Percentiles rank a stretch among this genome's conserved stretches.
phyloP scores from a whole-genome alignment of 2,329 filamentous ascomycete species.

The Epicoccum sorghinum region DNA sequence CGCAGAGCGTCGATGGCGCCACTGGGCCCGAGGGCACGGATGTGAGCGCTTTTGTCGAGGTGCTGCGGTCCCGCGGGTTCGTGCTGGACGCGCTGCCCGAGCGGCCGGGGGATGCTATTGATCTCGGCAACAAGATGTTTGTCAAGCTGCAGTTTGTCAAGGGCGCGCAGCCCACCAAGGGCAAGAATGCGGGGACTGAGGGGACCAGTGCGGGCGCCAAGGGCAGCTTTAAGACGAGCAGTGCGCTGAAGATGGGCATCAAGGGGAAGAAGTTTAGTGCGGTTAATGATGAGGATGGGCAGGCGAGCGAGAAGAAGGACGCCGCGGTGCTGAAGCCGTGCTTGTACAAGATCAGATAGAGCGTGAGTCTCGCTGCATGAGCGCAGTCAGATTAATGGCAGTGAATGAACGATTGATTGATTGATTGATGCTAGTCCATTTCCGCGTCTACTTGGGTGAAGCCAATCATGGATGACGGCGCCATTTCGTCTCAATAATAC shows the following conservation, averaged over 20 bases:
- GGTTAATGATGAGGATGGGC: conserved; percentile 55
- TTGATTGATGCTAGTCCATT: no score
- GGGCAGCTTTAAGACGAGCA: conserved; percentile 64
- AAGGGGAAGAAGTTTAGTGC: conserved; percentile 42
- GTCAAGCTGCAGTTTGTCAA: conserved; percentile 96
- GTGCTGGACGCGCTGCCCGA: conserved; percentile 64
- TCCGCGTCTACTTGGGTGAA: no score
- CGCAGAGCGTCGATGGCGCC: conserved; percentile 68
- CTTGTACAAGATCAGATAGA: conserved; percentile 86
- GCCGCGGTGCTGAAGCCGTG: conserved; percentile 87
- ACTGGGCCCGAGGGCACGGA: conserved; percentile 77
- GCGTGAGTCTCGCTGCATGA: no score
- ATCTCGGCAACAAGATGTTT: conserved; percentile 96
- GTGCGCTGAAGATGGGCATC: conserved; percentile 63
- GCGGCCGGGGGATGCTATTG: conserved; percentile 68
- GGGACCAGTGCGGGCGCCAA: conserved; percentile 47
- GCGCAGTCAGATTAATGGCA: no score
- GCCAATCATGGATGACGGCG: not conserved
- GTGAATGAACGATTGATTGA: no score
- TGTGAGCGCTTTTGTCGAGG: conserved; percentile 83
- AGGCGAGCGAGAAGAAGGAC: conserved; percentile 64
- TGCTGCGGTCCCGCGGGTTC: conserved; percentile 81
- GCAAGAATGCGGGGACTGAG: conserved; percentile 68
- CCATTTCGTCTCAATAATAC: conserved; percentile 13
- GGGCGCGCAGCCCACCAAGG: conserved; percentile 72